phyloP scores from a whole-genome alignment of 164 flowering plant species.

The Aristolochia fimbriata region DNA sequence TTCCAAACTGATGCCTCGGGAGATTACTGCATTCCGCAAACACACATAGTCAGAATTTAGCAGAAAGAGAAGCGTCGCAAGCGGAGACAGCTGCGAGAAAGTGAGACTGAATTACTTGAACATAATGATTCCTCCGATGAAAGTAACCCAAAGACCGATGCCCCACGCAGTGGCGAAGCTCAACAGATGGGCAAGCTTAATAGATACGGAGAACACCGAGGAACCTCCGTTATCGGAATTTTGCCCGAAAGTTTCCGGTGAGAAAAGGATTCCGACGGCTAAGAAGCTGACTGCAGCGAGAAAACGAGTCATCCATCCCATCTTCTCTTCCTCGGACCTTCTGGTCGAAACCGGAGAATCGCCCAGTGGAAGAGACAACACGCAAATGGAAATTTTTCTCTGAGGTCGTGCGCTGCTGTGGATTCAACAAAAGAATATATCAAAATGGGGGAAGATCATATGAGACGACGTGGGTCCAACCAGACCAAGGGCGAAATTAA shows the following conservation, averaged over 20 bases:
- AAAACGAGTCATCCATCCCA: conserved; percentile 84
- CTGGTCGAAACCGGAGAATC: background rate
- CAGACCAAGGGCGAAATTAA: too few species aligned
- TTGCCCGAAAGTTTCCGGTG: conserved; percentile 79
- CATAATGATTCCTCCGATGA: conserved; percentile 99
- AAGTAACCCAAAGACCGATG: conserved; percentile 96
- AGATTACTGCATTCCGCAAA: conserved; percentile 34
- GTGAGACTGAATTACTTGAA: conserved; percentile 54
- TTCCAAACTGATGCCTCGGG: conserved; percentile 94
- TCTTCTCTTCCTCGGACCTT: conserved; percentile 7
- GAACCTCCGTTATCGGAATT: conserved; percentile 32
- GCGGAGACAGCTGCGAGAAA: background rate
- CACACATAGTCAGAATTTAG: background rate
- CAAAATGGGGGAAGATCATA: background rate
- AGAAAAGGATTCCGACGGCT: conserved; percentile 72
- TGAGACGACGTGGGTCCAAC: too few species aligned
- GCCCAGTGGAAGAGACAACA: background rate
- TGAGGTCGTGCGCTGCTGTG: background rate
- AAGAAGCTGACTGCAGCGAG: conserved; percentile 57
- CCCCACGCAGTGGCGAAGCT: conserved; percentile 88
- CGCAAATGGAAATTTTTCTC: background rate
- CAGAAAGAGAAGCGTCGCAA: too few species aligned
- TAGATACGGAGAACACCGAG: conserved; percentile 28
- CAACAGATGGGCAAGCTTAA: conserved; percentile 73
- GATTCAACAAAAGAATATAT: background rate